phyloP scores from a whole-genome alignment of 2,329 filamentous ascomycete genomes.

The Aspergillus sp. region DNA sequence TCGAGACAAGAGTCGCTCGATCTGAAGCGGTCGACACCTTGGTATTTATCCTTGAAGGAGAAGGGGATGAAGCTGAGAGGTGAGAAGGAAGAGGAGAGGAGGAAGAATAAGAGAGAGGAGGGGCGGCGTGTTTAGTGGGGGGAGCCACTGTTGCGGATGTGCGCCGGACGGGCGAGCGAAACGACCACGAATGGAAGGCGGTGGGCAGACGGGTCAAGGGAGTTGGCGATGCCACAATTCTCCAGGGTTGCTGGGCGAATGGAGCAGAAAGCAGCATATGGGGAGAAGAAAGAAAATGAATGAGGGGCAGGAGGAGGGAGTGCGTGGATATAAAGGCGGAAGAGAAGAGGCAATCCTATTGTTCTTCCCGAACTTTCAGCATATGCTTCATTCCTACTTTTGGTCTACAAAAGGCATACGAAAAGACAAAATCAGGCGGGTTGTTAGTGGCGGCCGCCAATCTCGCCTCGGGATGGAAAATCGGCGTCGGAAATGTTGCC shows the following conservation, averaged over 20 bases:
- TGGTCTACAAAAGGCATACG: neutral
- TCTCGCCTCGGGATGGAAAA: conserved; percentile 7
- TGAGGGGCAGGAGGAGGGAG: neutral
- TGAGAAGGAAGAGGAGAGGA: conserved; percentile 19
- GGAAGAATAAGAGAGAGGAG: conserved; percentile 22
- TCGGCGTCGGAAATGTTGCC: conserved; percentile 8
- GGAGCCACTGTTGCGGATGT: conserved; percentile 36
- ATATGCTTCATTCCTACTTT: neutral
- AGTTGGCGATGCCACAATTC: conserved; percentile 6
- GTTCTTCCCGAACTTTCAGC: neutral
- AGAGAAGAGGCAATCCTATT: neutral
- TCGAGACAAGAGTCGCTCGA: conserved; percentile 40
- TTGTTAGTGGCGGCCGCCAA: neutral
- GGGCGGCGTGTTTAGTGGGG: conserved; percentile 31
- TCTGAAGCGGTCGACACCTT: conserved; percentile 18
- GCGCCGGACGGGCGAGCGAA: conserved; percentile 22
- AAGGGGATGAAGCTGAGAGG: conserved; percentile 6
- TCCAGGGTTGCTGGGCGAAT: neutral
- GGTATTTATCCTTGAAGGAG: conserved; percentile 12
- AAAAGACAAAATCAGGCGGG: neutral
- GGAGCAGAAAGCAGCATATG: neutral
- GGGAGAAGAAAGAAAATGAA: neutral
- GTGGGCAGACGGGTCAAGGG: conserved; percentile 31
- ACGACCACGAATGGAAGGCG: conserved; percentile 23
- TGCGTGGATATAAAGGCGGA: neutral